Conservation (phyloP, 305 asterid genomes). For the Fraxinus latifolia region DNA sequence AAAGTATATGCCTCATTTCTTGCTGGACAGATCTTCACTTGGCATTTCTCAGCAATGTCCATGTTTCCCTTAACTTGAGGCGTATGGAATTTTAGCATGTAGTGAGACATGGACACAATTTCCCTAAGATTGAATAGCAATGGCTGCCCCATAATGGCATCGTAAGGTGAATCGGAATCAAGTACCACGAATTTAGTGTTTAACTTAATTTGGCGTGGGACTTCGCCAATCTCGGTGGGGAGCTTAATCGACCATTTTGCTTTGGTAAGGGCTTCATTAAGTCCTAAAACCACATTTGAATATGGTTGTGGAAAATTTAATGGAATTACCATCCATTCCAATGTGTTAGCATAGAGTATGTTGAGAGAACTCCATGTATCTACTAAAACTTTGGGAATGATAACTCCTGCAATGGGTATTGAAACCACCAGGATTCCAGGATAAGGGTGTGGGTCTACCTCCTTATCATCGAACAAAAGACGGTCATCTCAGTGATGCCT, state of each 20-base stretch:
- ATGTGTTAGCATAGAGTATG: neutral
- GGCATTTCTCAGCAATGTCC: too few species aligned
- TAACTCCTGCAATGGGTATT: neutral
- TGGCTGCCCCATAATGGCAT: neutral
- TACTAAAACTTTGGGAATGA: neutral
- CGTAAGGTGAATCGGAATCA: neutral
- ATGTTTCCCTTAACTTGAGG: too few species aligned
- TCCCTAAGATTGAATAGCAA: neutral
- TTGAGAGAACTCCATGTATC: neutral
- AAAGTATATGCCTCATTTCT: too few species aligned
- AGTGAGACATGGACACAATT: neutral
- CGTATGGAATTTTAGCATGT: too few species aligned
- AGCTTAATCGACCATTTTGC: neutral
- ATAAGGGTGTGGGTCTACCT: too few species aligned
- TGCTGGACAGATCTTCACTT: too few species aligned
- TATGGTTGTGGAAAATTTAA: neutral
- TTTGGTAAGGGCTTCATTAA: neutral
- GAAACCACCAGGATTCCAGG: too few species aligned
- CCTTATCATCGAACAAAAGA: too few species aligned
- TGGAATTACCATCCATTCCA: neutral
- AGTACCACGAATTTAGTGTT: neutral
- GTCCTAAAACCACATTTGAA: neutral
- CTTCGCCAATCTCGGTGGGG: too few species aligned
- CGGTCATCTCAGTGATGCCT: too few species aligned
- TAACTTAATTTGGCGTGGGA: too few species aligned